Base-by-base conservation (phyloP, 495 filamentous ascomycete genomes). In the Aspergillus saccharolyticus region DNA sequence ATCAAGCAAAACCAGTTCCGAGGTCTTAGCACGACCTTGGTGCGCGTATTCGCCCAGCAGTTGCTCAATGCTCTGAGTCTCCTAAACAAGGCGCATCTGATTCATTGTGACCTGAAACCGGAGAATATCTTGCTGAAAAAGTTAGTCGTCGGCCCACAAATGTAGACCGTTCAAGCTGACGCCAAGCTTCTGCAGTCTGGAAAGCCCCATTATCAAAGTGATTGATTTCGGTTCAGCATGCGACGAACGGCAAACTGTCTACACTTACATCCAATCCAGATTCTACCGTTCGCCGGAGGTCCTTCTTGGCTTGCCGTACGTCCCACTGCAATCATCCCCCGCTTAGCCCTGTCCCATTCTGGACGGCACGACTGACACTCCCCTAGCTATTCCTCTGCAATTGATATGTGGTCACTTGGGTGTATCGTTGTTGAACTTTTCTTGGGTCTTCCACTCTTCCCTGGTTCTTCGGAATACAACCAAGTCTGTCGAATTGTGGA, bases 1-100 rank as follows among this genome's bases (percentile, higher is more conserved):
- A 99, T 99, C 73, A 99, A 99, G 74, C 95, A 99, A 68, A 99
- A 99, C 68, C 95, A 99, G 66, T 99, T 99, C 83, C 85, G 95
- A 49, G 95, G 95, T 30, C 71, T 99, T 45, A 97, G 95, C 74
- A 99, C 95, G 15, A 99, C 95, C 0, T 85, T 99, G 28, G 95
- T 99, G 10, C 86, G 95, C 50, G 95, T 99, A 20, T 99, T 99
- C 76, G 95, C 95, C 18, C 95, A 97, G 69, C 95, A 99, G 75
- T 75, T 99, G 25, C 76, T 99, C 48, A 97, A 92, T 63, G 95
- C 92, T 3, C 75, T 99, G 59, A 90, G 89, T 62, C 79, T 97
- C 51, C 77, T 99, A 57, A 97, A 96, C 74, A 99, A 97, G 72
- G 95, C 95, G 42, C 87, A 93, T 58, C 70, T 99, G 64, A 99